Conservation (phyloP, 1,139 yeast species). For the Candida frijolesensis region DNA sequence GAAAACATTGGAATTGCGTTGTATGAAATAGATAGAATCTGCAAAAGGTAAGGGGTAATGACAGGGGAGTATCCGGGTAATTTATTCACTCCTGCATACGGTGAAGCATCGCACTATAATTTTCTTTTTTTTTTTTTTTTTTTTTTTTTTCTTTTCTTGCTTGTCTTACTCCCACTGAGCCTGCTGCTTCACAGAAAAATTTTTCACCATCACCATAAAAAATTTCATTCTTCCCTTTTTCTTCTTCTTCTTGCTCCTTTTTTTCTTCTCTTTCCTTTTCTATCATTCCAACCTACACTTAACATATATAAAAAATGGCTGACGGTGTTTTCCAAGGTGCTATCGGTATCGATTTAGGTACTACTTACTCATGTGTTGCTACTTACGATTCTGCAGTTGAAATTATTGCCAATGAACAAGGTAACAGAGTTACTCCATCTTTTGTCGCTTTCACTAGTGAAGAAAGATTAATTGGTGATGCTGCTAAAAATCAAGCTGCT, state of each 20-base stretch:
- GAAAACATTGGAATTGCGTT: slow-evolving; percentile 8
- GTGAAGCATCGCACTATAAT: background rate
- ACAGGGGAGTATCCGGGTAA: background rate
- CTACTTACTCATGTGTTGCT: slow-evolving; percentile 98
- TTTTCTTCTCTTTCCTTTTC: slow-evolving; percentile 17
- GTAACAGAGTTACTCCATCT: slow-evolving; percentile 98
- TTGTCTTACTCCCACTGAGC: slow-evolving; percentile 4
- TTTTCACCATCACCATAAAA: slow-evolving; percentile 18
- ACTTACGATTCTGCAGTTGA: slow-evolving; percentile 88
- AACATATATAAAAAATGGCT: slow-evolving; percentile 59
- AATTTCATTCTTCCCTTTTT: slow-evolving; percentile 17
- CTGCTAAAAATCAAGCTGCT: slow-evolving; percentile 99
- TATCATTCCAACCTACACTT: slow-evolving; percentile 15
- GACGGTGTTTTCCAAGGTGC: slow-evolving; percentile 99
- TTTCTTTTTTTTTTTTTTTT: background rate
- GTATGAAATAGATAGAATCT: slow-evolving; percentile 6
- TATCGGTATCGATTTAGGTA: slow-evolving; percentile 99
- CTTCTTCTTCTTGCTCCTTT: slow-evolving; percentile 16
- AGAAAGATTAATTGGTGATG: slow-evolving; percentile 98
- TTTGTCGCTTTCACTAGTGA: slow-evolving; percentile 97
- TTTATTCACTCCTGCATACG: background rate
- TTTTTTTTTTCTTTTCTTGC: background rate
- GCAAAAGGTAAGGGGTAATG: background rate
- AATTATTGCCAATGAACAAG: slow-evolving; percentile 98
- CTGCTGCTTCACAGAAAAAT: slow-evolving; percentile 13